These are phyloP conservation scores for Clarireedia sp. DNA, from an alignment of 2,329 filamentous ascomycete species.

Conservation along the genomic window DNA sequence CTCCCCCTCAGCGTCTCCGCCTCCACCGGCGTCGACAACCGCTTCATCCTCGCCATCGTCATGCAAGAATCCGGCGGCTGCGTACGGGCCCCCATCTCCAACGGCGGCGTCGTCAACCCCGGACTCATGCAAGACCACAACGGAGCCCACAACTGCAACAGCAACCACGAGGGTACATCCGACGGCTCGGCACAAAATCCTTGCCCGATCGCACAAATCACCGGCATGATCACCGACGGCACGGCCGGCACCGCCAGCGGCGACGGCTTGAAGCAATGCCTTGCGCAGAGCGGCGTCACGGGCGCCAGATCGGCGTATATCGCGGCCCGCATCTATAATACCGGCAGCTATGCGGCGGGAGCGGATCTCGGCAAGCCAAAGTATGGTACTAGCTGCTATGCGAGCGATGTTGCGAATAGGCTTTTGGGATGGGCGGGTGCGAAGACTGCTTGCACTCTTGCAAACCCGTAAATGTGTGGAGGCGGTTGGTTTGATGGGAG, in stretches of 20 bases:
- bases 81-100: constrained; percentile 14
- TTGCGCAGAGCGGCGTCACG: constrained; percentile 12
- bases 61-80: constrained; percentile 30
- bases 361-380: constrained; percentile 27
- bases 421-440: constrained; percentile 9
- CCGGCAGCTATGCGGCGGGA: constrained; percentile 29
- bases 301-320: constrained; percentile 27
- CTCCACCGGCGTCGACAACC: constrained; percentile 1
- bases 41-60: constrained; percentile 30
- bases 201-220: constrained; percentile 2
- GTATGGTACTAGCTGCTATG: constrained; percentile 20
- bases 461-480: not conserved
- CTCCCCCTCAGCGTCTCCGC: not conserved
- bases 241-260: constrained; percentile 23
- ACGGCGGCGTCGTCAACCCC: constrained; percentile 10
- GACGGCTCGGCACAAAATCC: constrained; percentile 3
- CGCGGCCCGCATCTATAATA: constrained; percentile 36
- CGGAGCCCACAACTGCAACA: constrained; percentile 13
- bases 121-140: constrained; percentile 26
- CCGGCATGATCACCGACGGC: constrained; percentile 26
- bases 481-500: no score
- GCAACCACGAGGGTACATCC: not conserved
- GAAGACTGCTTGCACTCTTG: not conserved
- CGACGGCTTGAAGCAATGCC: constrained; percentile 10
- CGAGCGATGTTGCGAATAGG: constrained; percentile 23